Conservation (phyloP, 148 eudicot genomes). For the Camellia sinensis region DNA sequence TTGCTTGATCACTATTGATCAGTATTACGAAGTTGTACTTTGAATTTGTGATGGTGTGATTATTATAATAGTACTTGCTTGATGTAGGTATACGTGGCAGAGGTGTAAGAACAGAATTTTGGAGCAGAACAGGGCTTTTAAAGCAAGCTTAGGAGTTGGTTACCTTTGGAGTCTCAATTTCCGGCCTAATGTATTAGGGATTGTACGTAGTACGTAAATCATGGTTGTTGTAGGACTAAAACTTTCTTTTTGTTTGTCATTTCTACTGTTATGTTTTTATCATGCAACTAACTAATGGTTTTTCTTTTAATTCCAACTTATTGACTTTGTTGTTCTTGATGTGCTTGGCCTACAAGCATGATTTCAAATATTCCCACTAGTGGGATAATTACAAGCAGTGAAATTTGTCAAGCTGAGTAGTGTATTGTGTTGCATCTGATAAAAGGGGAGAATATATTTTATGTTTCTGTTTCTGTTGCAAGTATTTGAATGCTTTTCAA, state of each 20-base stretch:
- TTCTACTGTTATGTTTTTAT: neutral
- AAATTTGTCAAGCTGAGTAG: neutral
- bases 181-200: neutral
- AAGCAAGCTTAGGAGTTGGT: neutral
- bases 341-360: neutral
- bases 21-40: neutral
- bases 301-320: neutral
- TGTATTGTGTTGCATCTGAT: no score
- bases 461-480: neutral
- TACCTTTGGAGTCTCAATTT: neutral
- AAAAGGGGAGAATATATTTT: no score
- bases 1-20: neutral
- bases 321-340: neutral
- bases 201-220: neutral
- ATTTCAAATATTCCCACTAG: neutral
- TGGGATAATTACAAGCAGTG: neutral
- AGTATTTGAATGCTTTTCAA: neutral
- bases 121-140: neutral
- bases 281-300: neutral
- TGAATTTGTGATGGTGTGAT: neutral
- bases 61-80: neutral
- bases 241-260: neutral
- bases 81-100: neutral
- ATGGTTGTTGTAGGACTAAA: neutral
- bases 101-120: slow-evolving; percentile 5